Conservation (phyloP, 1,284 basidiomycete species). For the Fomes fomentarius region DNA sequence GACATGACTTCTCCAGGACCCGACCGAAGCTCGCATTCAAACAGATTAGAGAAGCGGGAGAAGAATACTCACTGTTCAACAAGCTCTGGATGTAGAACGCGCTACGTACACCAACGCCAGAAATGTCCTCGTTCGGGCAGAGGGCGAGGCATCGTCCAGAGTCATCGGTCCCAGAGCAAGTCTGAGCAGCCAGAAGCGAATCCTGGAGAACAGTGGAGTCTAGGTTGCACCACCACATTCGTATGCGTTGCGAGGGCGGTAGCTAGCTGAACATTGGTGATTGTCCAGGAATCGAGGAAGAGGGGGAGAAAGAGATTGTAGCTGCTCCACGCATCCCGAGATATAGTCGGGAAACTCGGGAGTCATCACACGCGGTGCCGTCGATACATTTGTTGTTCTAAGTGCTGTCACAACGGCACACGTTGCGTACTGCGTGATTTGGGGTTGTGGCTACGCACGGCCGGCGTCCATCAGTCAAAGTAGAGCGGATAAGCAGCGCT, state of each 20-base stretch:
- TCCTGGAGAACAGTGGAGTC: conserved; percentile 5
- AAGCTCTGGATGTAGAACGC: conserved; percentile 36
- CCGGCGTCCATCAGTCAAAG: no score
- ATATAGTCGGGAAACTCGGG: no score
- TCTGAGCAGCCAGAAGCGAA: conserved; percentile 6
- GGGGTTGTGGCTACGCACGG: no score
- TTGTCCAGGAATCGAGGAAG: background rate
- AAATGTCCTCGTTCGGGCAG: conserved; percentile 32
- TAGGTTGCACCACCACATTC: conserved; percentile 10
- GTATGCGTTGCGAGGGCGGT: no score
- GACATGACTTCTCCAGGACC: background rate
- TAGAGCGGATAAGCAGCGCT: no score
- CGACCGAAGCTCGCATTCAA: background rate
- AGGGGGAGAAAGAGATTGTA: background rate
- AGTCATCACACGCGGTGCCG: no score
- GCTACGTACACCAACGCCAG: conserved; percentile 32
- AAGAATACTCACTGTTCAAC: conserved; percentile 30
- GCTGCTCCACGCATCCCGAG: no score
- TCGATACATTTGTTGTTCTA: no score
- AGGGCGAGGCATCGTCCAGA: conserved; percentile 22
- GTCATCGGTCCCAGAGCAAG: conserved; percentile 4
- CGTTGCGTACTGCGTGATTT: no score
- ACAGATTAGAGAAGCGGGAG: background rate
- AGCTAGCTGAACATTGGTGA: background rate
- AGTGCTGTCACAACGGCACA: no score